Conservation (phyloP, 306 rosid species). For the Dryas alaskensis region DNA sequence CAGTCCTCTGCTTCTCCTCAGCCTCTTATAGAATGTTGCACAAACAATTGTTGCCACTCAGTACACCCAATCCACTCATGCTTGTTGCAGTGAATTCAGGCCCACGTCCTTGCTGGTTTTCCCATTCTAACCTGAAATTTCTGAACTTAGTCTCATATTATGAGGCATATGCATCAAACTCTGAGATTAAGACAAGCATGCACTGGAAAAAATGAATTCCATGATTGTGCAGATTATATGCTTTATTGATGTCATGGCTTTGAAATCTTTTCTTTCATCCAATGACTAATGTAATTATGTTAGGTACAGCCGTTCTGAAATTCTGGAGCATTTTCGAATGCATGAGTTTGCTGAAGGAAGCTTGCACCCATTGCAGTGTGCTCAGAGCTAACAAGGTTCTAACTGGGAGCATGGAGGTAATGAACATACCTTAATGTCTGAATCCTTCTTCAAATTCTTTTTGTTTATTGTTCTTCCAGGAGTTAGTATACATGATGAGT, state of each 20-base stretch:
- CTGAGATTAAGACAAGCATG: neutral
- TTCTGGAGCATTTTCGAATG: conserved; percentile 81
- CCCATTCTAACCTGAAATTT: neutral
- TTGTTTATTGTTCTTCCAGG: neutral
- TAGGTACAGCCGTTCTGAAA: conserved; percentile 69
- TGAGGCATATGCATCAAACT: neutral
- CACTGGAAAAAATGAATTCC: neutral
- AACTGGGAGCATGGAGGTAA: conserved; percentile 15
- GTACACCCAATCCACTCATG: neutral
- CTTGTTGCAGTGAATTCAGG: neutral
- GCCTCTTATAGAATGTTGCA: neutral
- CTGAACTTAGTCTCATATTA: neutral
- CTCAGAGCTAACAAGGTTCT: conserved; percentile 66
- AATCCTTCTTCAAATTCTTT: neutral
- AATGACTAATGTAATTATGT: conserved; percentile 16
- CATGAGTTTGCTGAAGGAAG: conserved; percentile 88
- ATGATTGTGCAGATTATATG: neutral
- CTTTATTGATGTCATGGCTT: conserved; percentile 4
- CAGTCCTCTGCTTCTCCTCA: neutral
- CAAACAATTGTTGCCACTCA: neutral
- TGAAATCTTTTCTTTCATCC: neutral
- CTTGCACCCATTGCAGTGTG: conserved; percentile 92
- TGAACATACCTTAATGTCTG: neutral
- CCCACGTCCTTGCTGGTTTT: neutral
- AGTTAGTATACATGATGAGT: neutral